phyloP scores from a whole-genome alignment of 2,329 filamentous ascomycete genomes.

The Penicillium concentricum region DNA sequence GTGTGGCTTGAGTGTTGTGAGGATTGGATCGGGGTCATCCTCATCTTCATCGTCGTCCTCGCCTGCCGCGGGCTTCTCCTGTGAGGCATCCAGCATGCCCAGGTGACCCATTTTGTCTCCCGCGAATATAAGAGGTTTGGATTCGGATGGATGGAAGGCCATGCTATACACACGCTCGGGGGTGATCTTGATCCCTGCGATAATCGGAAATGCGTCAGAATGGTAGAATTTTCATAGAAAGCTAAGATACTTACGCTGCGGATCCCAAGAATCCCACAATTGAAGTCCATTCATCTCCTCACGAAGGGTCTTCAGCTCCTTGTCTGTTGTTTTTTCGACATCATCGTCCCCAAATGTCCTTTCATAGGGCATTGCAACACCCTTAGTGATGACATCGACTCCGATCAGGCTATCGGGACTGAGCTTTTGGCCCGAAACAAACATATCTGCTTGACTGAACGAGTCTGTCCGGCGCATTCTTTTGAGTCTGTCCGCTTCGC shows the following conservation, averaged over 20 bases:
- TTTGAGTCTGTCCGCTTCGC: constrained; percentile 61
- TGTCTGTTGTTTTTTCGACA: constrained; percentile 74
- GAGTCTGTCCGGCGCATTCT: constrained; percentile 64
- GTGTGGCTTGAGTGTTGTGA: constrained; percentile 88
- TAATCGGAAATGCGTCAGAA: neutral
- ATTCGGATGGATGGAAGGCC: constrained; percentile 79
- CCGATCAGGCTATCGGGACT: constrained; percentile 64
- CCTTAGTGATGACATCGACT: constrained; percentile 60
- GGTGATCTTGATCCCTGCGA: constrained; percentile 79
- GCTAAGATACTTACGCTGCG: constrained; percentile 60
- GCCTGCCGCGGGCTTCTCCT: constrained; percentile 52
- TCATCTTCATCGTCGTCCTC: constrained; percentile 67
- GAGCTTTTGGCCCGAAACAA: constrained; percentile 75
- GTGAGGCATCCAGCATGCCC: constrained; percentile 78
- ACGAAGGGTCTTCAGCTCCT: constrained; percentile 69
- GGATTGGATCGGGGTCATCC: constrained; percentile 68
- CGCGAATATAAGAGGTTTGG: constrained; percentile 87
- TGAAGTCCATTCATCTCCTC: constrained; percentile 73
- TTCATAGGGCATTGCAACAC: constrained; percentile 72
- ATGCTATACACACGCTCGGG: constrained; percentile 85
- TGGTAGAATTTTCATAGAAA: too few species aligned
- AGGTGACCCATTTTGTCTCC: constrained; percentile 91
- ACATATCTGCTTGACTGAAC: constrained; percentile 72
- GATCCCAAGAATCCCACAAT: constrained; percentile 80
- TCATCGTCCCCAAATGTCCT: constrained; percentile 85